Percentiles rank a stretch among this genome's conserved stretches.
These are phyloP conservation scores for Chrysopogon serrulatus DNA, from an alignment of 176 grass and related monocot genomes.

Conservation along the genomic window DNA sequence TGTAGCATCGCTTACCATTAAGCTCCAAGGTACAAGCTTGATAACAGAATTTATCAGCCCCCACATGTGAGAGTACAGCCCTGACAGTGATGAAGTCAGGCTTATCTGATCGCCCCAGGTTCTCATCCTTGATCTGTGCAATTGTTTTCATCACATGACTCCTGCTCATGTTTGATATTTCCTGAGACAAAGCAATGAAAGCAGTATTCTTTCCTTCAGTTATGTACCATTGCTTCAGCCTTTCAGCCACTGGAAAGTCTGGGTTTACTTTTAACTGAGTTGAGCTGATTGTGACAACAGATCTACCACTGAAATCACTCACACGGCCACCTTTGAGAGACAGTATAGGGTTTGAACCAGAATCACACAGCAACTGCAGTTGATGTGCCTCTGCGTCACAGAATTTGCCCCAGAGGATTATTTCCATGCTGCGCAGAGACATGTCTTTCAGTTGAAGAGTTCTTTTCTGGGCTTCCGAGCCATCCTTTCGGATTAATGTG, in stretches of 20 bases:
- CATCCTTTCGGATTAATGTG: conserved; percentile 55
- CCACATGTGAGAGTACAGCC: conserved; percentile 42
- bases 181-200: conserved; percentile 41
- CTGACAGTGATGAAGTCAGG: conserved; percentile 68
- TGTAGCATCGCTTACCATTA: conserved; percentile 59
- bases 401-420: conserved; percentile 78
- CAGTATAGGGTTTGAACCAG: no score
- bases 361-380: neutral
- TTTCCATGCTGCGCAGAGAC: conserved; percentile 68
- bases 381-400: conserved; percentile 52
- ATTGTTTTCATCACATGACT: conserved; percentile 55
- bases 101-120: conserved; percentile 59
- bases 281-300: conserved; percentile 39
- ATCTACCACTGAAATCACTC: conserved; percentile 22
- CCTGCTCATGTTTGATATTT: conserved; percentile 35
- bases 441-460: conserved; percentile 78
- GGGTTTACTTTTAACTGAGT: conserved; percentile 72
- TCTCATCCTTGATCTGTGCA: conserved; percentile 71
- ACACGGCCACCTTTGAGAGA: no score
- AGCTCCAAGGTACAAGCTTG: conserved; percentile 56
- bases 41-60: conserved; percentile 57
- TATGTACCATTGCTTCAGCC: conserved; percentile 70
- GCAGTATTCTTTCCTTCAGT: conserved; percentile 53
- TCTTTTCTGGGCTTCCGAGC: conserved; percentile 47
- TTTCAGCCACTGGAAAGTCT: conserved; percentile 46